Evolutionary conservation across 768 basidiomycete species (phyloP).

Genomic region (Tulasnella sp.): DNA sequence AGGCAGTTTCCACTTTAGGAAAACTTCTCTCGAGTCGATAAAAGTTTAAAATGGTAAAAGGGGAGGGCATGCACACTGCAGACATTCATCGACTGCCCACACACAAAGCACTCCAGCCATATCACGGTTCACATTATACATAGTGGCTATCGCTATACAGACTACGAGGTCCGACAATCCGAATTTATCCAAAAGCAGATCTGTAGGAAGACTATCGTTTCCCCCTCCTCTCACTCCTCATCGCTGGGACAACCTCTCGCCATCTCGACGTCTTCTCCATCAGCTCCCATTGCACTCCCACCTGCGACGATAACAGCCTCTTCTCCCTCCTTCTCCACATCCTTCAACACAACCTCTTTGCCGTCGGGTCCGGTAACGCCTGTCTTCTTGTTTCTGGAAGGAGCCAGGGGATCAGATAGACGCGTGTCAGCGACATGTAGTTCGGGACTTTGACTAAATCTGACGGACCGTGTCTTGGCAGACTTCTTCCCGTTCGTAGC

Average conservation of each 20-base stretch:
- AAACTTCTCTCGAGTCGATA: no score
- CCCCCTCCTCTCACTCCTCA: neutral
- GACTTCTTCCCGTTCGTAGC: constrained; percentile 42
- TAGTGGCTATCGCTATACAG: no score
- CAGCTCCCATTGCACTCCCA: neutral
- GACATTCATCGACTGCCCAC: no score
- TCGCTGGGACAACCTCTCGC: neutral
- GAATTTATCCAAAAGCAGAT: no score
- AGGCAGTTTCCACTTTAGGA: neutral
- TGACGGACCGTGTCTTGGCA: constrained; percentile 20
- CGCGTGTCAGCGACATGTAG: neutral
- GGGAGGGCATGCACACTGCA: no score
- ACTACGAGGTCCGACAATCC: no score
- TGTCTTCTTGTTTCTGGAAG: neutral
- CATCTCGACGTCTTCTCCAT: neutral
- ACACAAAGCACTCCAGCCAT: no score
- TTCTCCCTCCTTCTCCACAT: constrained; percentile 41
- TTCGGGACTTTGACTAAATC: neutral
- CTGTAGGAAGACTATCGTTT: no score
- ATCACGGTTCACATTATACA: no score
- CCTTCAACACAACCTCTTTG: constrained; percentile 24
- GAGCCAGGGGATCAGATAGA: neutral
- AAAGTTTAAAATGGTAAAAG: no score
- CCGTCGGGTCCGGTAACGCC: neutral
- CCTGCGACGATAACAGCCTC: constrained; percentile 33